Conservation (phyloP, 1,139 yeast species). For the Sugiyamaella grinbergsii region DNA sequence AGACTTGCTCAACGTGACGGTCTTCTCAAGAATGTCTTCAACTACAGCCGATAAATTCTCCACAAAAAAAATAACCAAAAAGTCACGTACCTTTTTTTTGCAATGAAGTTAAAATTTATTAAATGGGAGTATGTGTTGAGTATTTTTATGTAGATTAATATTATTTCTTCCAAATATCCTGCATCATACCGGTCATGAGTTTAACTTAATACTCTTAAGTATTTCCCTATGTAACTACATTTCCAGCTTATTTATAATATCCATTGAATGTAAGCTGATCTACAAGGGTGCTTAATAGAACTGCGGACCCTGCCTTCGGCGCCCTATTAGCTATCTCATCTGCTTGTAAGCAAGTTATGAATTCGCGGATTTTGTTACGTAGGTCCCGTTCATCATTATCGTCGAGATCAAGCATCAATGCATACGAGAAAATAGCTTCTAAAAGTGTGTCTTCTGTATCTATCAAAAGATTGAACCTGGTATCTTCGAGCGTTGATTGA, state of each 20-base stretch:
- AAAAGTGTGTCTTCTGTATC: neutral
- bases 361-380: neutral
- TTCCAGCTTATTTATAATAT: slow-evolving; percentile 1
- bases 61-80: neutral
- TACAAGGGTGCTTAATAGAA: neutral
- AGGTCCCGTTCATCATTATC: neutral
- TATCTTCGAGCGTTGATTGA: slow-evolving; percentile 5
- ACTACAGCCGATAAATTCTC: slow-evolving; percentile 90
- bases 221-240: too few species aligned
- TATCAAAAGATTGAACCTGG: neutral
- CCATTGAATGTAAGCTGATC: slow-evolving; percentile 9
- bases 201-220: neutral
- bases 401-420: neutral
- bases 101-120: slow-evolving; percentile 16
- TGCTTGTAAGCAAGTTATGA: slow-evolving; percentile 4
- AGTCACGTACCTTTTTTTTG: slow-evolving; percentile 10
- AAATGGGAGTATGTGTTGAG: slow-evolving; percentile 7
- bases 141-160: slow-evolving; percentile 11
- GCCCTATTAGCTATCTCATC: too few species aligned
- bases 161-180: slow-evolving; percentile 8
- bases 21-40: slow-evolving; percentile 97
- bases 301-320: neutral
- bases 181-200: neutral
- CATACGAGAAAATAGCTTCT: slow-evolving; percentile 2
- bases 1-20: slow-evolving; percentile 99